A percentile compares a stretch with the other conserved stretches of the same genome.
Evolutionary conservation across 1,139 yeast genomes (phyloP).

Genomic region (Suhomyces terraborum): DNA sequence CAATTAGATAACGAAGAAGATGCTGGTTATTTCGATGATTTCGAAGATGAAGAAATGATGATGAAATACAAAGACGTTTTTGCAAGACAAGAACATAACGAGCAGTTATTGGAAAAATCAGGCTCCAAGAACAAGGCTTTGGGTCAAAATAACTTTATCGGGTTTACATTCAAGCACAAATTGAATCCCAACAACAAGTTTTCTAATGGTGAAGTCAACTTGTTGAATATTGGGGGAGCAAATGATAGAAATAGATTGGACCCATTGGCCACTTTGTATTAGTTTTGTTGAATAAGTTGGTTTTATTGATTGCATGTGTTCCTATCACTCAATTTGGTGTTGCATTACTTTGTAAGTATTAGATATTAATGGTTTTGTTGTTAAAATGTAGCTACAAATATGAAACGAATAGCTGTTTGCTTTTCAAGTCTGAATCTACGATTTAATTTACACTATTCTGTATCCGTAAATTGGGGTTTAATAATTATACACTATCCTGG

Average conservation of each 20-base stretch:
- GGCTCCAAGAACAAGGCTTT: constrained; percentile 42
- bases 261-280: constrained; percentile 52
- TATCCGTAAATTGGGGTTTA: too few relatives aligned
- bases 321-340: neutral
- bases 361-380: neutral
- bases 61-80: constrained; percentile 96
- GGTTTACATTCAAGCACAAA: constrained; percentile 93
- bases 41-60: constrained; percentile 95
- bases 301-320: neutral
- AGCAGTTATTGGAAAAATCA: constrained; percentile 63
- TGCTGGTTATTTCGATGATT: constrained; percentile 98
- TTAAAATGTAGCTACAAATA: neutral
- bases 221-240: constrained; percentile 30
- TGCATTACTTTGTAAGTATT: constrained; percentile 5
- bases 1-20: constrained; percentile 96
- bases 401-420: neutral
- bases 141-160: constrained; percentile 69
- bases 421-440: too few relatives aligned
- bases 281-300: constrained; percentile 11
- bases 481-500: neutral
- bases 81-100: constrained; percentile 84
- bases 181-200: constrained; percentile 61
- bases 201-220: constrained; percentile 42
- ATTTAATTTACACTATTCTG: too few relatives aligned
- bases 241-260: constrained; percentile 32